Evolutionary conservation across 192 early-diverging fungal genomes (phyloP).

Genomic region (Umbelopsis sp.): DNA sequence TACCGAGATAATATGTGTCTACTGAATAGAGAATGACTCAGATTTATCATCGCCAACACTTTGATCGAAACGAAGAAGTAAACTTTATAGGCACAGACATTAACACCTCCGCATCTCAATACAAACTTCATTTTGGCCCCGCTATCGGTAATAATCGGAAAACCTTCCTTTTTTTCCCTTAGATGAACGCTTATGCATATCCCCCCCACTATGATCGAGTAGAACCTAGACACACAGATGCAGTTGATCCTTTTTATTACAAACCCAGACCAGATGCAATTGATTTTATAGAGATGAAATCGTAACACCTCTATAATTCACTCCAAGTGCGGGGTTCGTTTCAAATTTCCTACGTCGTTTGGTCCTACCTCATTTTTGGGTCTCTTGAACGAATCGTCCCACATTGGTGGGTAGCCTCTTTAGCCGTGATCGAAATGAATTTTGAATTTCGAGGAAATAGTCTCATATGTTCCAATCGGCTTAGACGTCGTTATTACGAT

Average conservation of each 20-base stretch:
- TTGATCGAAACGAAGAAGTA: no score
- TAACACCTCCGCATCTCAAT: no score
- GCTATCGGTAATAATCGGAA: neutral
- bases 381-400: neutral
- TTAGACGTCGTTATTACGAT: constrained; percentile 9
- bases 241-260: neutral
- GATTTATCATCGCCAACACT: no score
- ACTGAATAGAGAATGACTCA: no score
- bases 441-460: neutral
- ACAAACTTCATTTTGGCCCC: neutral
- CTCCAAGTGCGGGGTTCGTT: neutral
- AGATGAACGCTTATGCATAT: neutral
- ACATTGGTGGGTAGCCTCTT: neutral
- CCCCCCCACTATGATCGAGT: no score
- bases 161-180: neutral
- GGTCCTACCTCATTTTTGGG: no score
- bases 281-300: neutral
- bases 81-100: no score
- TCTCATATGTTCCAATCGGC: neutral
- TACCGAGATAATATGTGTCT: neutral
- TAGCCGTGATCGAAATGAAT: constrained; percentile 6
- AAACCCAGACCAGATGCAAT: neutral
- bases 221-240: no score
- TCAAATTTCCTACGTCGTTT: neutral
- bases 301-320: neutral